A percentile compares a stretch with the other conserved stretches of the same genome.
Conservation (phyloP, 768 basidiomycete species). For the Trametes elegans region DNA sequence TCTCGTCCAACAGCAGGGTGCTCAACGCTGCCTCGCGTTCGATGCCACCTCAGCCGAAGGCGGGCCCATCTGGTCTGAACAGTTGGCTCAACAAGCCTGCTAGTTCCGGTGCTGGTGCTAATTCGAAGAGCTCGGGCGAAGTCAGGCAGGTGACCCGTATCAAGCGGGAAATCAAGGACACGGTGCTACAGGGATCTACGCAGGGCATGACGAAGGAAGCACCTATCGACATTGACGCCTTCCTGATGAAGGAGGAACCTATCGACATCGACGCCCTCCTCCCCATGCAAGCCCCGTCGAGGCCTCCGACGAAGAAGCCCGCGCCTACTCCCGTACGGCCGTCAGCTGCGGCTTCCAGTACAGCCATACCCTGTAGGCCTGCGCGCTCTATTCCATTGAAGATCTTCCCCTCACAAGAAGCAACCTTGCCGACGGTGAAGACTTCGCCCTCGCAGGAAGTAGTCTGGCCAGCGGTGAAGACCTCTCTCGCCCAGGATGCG, state of each 20-base stretch:
- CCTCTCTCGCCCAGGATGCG: no score
- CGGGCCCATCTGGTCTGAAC: neutral
- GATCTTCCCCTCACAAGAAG: no score
- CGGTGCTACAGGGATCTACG: neutral
- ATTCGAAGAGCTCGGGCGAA: no score
- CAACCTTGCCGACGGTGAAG: no score
- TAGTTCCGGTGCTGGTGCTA: neutral
- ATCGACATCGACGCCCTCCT: neutral
- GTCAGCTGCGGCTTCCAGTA: neutral
- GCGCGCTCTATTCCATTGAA: no score
- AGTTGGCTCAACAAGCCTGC: neutral
- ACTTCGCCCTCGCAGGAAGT: no score
- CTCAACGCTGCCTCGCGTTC: neutral
- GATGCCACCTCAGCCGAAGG: neutral
- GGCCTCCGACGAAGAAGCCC: neutral
- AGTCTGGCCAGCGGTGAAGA: no score
- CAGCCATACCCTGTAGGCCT: neutral
- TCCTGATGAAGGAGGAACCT: neutral
- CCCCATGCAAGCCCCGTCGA: neutral
- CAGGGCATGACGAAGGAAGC: neutral
- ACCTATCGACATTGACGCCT: slow-evolving; percentile 4
- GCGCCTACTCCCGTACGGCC: neutral
- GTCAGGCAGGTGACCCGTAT: no score
- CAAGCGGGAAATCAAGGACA: neutral
- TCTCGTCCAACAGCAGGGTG: neutral